Evolutionary conservation across 192 early-diverging fungal genomes (phyloP), one percentile per base, ranked within the genome.

Genomic region (Umbelopsis sp.): DNA sequence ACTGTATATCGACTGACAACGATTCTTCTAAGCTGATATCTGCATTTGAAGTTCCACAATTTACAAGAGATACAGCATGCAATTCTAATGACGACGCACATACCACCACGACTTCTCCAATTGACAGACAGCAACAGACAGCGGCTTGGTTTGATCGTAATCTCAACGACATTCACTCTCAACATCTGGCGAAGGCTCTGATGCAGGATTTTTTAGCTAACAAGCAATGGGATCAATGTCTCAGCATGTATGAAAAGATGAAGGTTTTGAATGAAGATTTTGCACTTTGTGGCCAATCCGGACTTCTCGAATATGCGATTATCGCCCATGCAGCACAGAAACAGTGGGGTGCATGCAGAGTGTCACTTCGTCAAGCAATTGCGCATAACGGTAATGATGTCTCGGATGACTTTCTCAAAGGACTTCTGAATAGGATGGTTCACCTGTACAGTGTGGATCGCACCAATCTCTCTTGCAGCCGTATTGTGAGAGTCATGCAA

Each of bases 141-240:
- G 14, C 1, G 17, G 17, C 29, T 17, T 6, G 17, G 26, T 34
- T 32, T 29, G 31, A 17, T 31, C 31, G 47, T 49, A 16, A n/a
- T 17, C 31, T 62, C 16, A 62, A 62, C 20, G 32, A 62, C 11
- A 34, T 34, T 17, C 56, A 62, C 17, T 62, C 56, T 62, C 56
- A 62, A 62, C 56, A 62, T 9, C 26, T 62, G 12, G 26, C 56
- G 26, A 20, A 34, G 17, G 56, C 26, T 32, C 20, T 62, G 3
- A 62, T 62, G 56, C 56, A 62, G 24, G 29, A 62, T 7, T 62
- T 34, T 12, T 32, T 62, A 7, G 31, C 31, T 17, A 62, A 62
- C 56, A 62, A 62, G 56, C 56, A 62, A n/a, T 62, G 56, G 56
- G 56, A 62, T 17, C 25, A 62, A 62, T 62, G 56, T 20, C 26